These are phyloP conservation scores for Senna tora DNA, from an alignment of 306 rosid genomes.

Conservation along the genomic window DNA sequence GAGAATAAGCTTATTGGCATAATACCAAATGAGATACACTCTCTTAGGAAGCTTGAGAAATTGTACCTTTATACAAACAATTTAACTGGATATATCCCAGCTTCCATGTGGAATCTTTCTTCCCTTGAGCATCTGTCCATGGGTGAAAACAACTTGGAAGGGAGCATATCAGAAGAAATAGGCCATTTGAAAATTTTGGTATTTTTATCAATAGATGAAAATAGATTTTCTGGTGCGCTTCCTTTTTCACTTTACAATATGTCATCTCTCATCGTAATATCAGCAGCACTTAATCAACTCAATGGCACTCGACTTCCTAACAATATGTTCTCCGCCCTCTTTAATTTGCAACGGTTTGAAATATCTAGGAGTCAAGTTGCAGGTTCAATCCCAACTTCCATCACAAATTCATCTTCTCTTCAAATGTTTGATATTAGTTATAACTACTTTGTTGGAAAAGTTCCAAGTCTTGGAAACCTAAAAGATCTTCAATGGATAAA, in stretches of 20 bases:
- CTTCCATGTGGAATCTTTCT: no score
- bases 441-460: not conserved
- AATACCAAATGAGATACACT: slow-evolving; percentile 13
- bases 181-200: no score
- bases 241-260: no score
- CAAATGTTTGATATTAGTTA: not conserved
- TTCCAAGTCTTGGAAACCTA: not conserved
- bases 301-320: slow-evolving; percentile 13
- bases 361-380: not conserved
- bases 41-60: not conserved
- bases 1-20: not conserved
- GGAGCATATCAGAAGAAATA: no score
- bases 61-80: not conserved
- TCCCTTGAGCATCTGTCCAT: no score
- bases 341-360: not conserved
- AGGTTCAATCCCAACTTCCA: slow-evolving; percentile 15
- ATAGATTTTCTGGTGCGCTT: no score
- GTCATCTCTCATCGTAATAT: not conserved
- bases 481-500: not conserved
- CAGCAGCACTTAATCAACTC: not conserved
- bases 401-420: not conserved
- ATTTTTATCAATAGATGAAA: no score
- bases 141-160: no score
- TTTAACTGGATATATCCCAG: slow-evolving; percentile 24
- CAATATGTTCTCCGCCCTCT: not conserved